Evolutionary conservation across 1,284 basidiomycete species (phyloP), one percentile per base, ranked within the genome.

Genomic region (Ustilago nuda): DNA sequence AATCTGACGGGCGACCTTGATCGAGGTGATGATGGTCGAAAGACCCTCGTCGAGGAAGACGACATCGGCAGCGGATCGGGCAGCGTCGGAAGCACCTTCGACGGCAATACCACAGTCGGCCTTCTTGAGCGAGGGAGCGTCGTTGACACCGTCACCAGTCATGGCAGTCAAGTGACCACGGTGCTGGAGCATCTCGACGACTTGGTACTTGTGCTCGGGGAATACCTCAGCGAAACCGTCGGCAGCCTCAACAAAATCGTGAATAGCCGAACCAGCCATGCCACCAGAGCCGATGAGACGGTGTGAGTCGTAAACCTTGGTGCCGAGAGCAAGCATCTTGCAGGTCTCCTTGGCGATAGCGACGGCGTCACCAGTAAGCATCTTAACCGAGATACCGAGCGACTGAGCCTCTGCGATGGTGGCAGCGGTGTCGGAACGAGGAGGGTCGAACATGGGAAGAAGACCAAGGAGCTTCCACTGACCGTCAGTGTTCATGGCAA

Each of bases 171-270:
- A 82, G 85, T 89, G 89, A 12, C 89, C 88, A 72, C 89, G 87
- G 80, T 88, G 86, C 80, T 89, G 89, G 48, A 89, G 86, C 78
- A 89, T 88, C 72, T 87, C 87, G 76, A 89, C 89, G 73, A 89
- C 89, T 81, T 89, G 88, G 66, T 85, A 88, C 85, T 87, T 88
- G 87, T 90, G 89, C 83, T 89, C 89, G 19, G 89, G 89, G 82
- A 88, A 89, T 56, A 90, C 89, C 79, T 89, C 89, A 17, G 88
- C 89, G 84, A 90, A 89, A 61, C 89, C 89, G 78, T 89, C 89
- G 41, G 89, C 89, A 66, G 87, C 88, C 86, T 89, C 88, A 64
- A 89, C 87, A 66, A 89, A 89, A 78, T 86, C 87, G 76, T 88
- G 84, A 62, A 89, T 88, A 62, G 89, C 88, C 13, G 89, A 88